Evolutionary conservation across 2,329 filamentous ascomycete species (phyloP).

Genomic region (Neurospora sp.): DNA sequence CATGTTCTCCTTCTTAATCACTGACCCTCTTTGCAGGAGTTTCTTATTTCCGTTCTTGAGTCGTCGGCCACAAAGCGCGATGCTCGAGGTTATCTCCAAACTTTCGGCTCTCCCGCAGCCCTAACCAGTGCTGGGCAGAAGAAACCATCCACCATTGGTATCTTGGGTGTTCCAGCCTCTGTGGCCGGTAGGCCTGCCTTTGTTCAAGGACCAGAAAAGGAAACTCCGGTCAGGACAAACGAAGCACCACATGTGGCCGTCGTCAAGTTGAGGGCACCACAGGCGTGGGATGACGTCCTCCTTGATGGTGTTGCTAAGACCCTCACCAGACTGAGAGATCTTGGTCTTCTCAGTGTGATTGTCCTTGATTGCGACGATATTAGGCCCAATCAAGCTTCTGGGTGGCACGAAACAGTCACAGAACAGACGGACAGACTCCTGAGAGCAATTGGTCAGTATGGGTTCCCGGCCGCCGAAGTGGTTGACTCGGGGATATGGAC

Average conservation of each 20-base stretch:
- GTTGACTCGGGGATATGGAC: slow-evolving; percentile 47
- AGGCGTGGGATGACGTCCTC: slow-evolving; percentile 57
- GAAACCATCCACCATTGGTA: slow-evolving; percentile 13
- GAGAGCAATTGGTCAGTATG: slow-evolving; percentile 62
- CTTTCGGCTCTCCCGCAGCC: slow-evolving; percentile 48
- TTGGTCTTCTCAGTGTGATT: slow-evolving; percentile 74
- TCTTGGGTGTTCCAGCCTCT: slow-evolving; percentile 19
- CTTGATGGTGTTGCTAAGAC: slow-evolving; percentile 73
- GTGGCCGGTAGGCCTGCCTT: slow-evolving; percentile 26
- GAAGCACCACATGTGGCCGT: slow-evolving; percentile 62
- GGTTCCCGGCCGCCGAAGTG: slow-evolving; percentile 56
- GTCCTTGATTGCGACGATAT: slow-evolving; percentile 62
- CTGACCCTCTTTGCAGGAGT: slow-evolving; percentile 45
- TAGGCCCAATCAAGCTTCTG: slow-evolving; percentile 20
- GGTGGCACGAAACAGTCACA: slow-evolving; percentile 35
- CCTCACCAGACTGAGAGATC: slow-evolving; percentile 67
- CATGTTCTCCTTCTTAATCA: background rate
- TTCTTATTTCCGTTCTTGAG: slow-evolving; percentile 76
- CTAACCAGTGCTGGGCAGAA: slow-evolving; percentile 21
- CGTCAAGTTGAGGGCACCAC: slow-evolving; percentile 70
- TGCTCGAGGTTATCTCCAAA: slow-evolving; percentile 82
- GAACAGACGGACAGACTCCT: slow-evolving; percentile 64
- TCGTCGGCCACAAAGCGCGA: slow-evolving; percentile 88
- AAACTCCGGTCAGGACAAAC: slow-evolving; percentile 24
- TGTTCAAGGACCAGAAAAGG: slow-evolving; percentile 22